Conservation (phyloP, 176 grass and related monocot species). For the Poa annua region DNA sequence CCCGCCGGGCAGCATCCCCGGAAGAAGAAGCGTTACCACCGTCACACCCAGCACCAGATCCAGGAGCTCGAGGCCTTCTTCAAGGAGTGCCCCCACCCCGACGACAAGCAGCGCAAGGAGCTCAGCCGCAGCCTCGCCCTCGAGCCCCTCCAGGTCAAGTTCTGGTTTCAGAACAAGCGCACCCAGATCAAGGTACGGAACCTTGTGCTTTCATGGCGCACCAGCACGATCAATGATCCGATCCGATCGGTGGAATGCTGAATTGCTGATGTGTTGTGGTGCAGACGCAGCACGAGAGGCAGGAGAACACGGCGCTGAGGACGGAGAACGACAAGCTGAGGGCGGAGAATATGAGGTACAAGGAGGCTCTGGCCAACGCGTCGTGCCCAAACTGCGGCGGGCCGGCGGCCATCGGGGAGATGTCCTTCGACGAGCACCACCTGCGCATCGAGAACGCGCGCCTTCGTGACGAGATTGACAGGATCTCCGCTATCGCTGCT, state of each 20-base stretch:
- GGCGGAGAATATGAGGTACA: slow-evolving; percentile 80
- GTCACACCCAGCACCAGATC: slow-evolving; percentile 97
- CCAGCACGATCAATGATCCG: neutral
- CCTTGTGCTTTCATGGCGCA: neutral
- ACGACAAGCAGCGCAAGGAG: slow-evolving; percentile 94
- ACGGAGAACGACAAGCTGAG: slow-evolving; percentile 79
- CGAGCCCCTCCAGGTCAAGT: slow-evolving; percentile 94
- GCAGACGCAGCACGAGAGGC: slow-evolving; percentile 84
- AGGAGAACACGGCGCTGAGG: slow-evolving; percentile 73
- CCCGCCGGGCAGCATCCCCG: slow-evolving; percentile 53
- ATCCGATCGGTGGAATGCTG: neutral
- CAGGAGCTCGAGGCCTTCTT: slow-evolving; percentile 93
- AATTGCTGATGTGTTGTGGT: neutral
- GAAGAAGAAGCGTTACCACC: slow-evolving; percentile 99
- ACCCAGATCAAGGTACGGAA: slow-evolving; percentile 82
- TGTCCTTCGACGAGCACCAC: slow-evolving; percentile 93
- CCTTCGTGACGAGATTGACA: slow-evolving; percentile 81
- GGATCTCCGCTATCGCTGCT: slow-evolving; percentile 83
- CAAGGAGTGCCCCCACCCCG: slow-evolving; percentile 92
- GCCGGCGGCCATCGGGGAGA: slow-evolving; percentile 73
- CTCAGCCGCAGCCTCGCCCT: slow-evolving; percentile 75
- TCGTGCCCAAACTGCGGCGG: slow-evolving; percentile 91
- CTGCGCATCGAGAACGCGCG: slow-evolving; percentile 82
- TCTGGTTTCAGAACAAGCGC: slow-evolving; percentile 99
- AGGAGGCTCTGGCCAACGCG: slow-evolving; percentile 68